Percentiles rank a stretch among this genome's conserved stretches.
phyloP scores from a whole-genome alignment of 1,139 yeast species.

The Hyphopichia burtonii region DNA sequence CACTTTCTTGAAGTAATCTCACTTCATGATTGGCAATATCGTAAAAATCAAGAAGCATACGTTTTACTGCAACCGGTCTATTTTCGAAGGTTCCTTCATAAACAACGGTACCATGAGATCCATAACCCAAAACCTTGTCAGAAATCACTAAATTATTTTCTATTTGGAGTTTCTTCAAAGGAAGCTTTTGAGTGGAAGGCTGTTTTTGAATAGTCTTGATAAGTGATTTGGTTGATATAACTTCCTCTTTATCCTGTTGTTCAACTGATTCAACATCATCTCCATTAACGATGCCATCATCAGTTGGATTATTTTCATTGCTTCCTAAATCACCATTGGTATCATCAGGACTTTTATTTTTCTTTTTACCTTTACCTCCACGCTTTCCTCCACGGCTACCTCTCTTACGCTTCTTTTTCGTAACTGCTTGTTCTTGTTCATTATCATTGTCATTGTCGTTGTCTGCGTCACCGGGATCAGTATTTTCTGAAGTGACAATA shows the following conservation, averaged over 20 bases:
- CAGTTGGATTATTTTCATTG: constrained; percentile 7
- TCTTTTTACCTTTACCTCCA: constrained; percentile 50
- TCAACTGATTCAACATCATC: constrained; percentile 13
- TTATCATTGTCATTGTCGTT: constrained; percentile 3
- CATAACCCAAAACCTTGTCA: constrained; percentile 81
- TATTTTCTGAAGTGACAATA: background rate
- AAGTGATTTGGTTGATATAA: constrained; percentile 29
- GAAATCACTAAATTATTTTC: constrained; percentile 63
- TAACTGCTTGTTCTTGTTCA: constrained; percentile 9
- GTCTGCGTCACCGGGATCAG: constrained; percentile 5
- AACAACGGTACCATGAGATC: constrained; percentile 96
- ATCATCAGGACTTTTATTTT: constrained; percentile 11
- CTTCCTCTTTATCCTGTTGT: constrained; percentile 13
- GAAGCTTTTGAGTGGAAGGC: constrained; percentile 10
- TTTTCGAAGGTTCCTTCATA: constrained; percentile 86
- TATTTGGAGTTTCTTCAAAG: constrained; percentile 36
- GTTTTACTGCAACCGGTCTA: constrained; percentile 92
- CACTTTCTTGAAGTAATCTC: constrained; percentile 83
- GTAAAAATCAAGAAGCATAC: constrained; percentile 90
- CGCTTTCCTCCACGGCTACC: constrained; percentile 82
- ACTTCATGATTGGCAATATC: constrained; percentile 97
- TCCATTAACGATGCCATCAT: constrained; percentile 9
- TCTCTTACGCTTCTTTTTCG: constrained; percentile 63
- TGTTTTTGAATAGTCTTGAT: constrained; percentile 20
- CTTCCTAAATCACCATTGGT: constrained; percentile 11